Base-by-base conservation (phyloP, 495 filamentous ascomycete genomes). In the Xylaria curta region DNA sequence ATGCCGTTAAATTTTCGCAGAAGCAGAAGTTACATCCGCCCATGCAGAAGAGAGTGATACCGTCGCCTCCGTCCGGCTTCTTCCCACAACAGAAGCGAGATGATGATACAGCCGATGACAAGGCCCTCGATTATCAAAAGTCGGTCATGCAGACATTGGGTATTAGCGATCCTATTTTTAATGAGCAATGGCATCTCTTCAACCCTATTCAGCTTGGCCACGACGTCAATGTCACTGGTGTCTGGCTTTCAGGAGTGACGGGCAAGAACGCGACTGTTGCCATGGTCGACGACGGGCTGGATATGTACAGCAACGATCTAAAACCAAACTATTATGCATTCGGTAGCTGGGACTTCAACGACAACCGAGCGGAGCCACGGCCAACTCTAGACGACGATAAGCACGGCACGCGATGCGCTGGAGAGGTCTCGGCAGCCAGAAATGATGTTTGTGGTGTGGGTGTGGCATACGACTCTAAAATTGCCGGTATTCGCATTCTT, bases 361-460 rank as follows among this genome's bases (percentile, higher is more conserved):
- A 97, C 75, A 83, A 93, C 46, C 85, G 81, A 0, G 82, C 89
- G 13, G 92, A 97, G 74, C 96, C 96, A 2, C 91, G 88, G 66
- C 96, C 96, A 26, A 85, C 89, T 0, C 83, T 98, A 7, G 81
- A 77, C 4, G 95, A 99, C 68, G 96, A 99, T 75, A 87, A 81
- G 56, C 96, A 99, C 78, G 96, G 96, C 31, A 99, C 96, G 19
- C 87, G 96, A 71, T 99, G 96, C 81, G 95, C 94, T 15, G 96
- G 96, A 62, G 96, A 99, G 81, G 92, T 99, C 19, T 90, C 94
- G 1, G 96, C 96, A 21, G 94, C 91, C 0, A 91, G 87, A 76
- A 99, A 99, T 78, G 86, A 97, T 77, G 92, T 94, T n/a, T 99
- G 96, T 76, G 96, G 96, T 62, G 91, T 99, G 26, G 96, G 96